Conservation (phyloP, 306 rosid genomes). For the Mucuna pruriens region DNA sequence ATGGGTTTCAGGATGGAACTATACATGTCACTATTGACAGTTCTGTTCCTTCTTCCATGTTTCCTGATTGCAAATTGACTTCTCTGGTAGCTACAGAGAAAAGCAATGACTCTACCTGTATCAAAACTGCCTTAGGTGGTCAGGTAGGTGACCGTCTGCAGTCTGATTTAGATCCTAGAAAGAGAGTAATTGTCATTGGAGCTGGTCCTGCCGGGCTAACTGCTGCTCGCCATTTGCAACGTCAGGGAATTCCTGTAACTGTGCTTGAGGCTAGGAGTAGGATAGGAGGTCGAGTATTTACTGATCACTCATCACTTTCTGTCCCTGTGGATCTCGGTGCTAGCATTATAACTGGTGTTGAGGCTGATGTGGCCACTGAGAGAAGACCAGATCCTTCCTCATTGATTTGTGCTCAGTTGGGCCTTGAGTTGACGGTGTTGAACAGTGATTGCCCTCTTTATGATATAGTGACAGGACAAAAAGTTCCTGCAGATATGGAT, state of each 20-base stretch:
- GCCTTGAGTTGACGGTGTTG: conserved; percentile 88
- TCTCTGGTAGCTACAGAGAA: conserved; percentile 49
- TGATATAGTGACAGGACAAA: conserved; percentile 77
- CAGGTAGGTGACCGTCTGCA: conserved; percentile 44
- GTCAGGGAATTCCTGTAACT: conserved; percentile 85
- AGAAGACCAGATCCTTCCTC: conserved; percentile 99
- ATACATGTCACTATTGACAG: conserved; percentile 41
- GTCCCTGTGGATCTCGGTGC: conserved; percentile 99
- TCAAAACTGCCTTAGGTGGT: conserved; percentile 49
- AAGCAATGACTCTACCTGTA: conserved; percentile 45
- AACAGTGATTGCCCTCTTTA: conserved; percentile 98
- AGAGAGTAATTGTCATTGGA: conserved; percentile 85
- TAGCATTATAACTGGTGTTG: conserved; percentile 99
- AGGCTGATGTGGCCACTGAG: conserved; percentile 98
- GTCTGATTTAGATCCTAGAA: conserved; percentile 56
- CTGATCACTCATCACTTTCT: conserved; percentile 88
- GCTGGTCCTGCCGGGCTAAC: conserved; percentile 99
- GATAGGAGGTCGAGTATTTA: conserved; percentile 94
- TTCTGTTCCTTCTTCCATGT: conserved; percentile 48
- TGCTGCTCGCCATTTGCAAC: conserved; percentile 96
- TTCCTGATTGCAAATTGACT: conserved; percentile 46
- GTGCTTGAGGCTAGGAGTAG: conserved; percentile 94
- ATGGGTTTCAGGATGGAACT: conserved; percentile 46
- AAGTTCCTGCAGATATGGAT: conserved; percentile 92
- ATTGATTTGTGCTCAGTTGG: conserved; percentile 93